Evolutionary conservation across 108 stramenopile genomes (phyloP).

Genomic region (Nannochloropsis gaditana): DNA sequence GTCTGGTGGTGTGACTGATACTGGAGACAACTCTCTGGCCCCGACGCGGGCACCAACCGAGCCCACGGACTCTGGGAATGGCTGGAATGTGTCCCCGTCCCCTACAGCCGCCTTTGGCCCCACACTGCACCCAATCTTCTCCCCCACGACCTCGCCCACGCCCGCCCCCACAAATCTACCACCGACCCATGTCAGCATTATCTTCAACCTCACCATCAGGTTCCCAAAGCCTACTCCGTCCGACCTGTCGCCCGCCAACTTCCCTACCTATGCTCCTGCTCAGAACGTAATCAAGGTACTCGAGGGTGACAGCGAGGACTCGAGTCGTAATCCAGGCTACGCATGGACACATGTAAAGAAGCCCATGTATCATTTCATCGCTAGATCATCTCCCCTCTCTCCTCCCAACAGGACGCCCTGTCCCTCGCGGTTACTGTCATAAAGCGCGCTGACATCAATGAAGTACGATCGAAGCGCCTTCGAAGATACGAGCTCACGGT

Average conservation of each 20-base stretch:
- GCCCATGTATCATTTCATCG: not conserved
- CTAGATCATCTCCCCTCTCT: not conserved
- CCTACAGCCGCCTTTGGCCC: not conserved
- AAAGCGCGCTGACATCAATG: not conserved
- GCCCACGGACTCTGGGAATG: no score
- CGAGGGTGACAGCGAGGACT: not conserved
- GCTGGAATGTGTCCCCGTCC: no score
- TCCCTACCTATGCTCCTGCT: not conserved
- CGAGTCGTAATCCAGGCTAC: no score
- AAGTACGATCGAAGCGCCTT: not conserved
- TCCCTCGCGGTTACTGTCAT: not conserved
- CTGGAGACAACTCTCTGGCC: no score
- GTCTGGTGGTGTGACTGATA: no score
- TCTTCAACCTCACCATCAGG: not conserved
- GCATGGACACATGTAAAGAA: no score
- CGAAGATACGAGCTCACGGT: not conserved
- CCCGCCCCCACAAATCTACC: not conserved
- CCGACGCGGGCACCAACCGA: no score
- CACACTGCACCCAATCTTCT: not conserved
- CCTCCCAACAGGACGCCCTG: not conserved
- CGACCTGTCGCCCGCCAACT: not conserved
- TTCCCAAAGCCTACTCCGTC: not conserved
- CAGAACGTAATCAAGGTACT: constrained; percentile 5
- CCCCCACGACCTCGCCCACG: not conserved
- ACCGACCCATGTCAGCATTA: not conserved